Conservation (phyloP, 352 stramenopile species). For the Nothophytophthora sp. region DNA sequence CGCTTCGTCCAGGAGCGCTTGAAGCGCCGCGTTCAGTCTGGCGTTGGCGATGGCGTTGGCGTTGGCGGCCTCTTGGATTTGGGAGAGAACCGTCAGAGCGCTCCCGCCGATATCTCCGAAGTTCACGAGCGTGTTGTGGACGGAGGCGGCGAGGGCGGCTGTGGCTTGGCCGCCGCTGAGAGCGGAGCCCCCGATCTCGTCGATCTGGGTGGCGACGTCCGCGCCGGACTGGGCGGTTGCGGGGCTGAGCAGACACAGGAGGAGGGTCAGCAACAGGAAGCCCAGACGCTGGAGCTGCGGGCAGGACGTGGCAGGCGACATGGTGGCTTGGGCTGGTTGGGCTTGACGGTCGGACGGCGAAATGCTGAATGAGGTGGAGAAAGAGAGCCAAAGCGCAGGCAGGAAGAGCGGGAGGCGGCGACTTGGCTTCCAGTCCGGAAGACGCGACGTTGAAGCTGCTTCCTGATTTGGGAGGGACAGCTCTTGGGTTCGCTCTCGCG, state of each 20-base stretch:
- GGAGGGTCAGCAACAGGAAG: constrained; percentile 5
- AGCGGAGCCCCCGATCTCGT: constrained; percentile 2
- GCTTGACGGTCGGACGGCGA: constrained; percentile 5
- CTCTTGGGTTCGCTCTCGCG: too few relatives aligned
- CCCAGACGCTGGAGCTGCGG: constrained; percentile 3
- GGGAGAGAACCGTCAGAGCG: constrained; percentile 2
- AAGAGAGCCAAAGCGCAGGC: neutral
- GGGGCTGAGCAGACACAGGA: constrained; percentile 1
- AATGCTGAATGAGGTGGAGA: constrained; percentile 7
- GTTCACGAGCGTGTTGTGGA: constrained; percentile 3
- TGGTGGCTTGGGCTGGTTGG: neutral
- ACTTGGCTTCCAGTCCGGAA: neutral
- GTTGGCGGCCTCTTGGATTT: constrained; percentile 1
- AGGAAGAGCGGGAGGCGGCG: neutral
- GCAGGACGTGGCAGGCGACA: constrained; percentile 1
- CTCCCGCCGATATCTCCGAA: neutral
- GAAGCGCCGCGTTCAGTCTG: constrained; percentile 15
- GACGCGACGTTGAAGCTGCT: too few relatives aligned
- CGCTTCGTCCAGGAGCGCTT: constrained; percentile 5
- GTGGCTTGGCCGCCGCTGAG: constrained; percentile 12
- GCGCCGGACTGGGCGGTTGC: constrained; percentile 1
- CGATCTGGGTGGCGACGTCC: neutral
- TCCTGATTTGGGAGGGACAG: too few relatives aligned
- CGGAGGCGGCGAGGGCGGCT: constrained; percentile 6
- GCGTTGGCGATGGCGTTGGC: constrained; percentile 10